A percentile compares a stretch with the other conserved stretches of the same genome.
phyloP scores from a whole-genome alignment of 495 filamentous ascomycete species.

The Lichenothelia convexa region DNA sequence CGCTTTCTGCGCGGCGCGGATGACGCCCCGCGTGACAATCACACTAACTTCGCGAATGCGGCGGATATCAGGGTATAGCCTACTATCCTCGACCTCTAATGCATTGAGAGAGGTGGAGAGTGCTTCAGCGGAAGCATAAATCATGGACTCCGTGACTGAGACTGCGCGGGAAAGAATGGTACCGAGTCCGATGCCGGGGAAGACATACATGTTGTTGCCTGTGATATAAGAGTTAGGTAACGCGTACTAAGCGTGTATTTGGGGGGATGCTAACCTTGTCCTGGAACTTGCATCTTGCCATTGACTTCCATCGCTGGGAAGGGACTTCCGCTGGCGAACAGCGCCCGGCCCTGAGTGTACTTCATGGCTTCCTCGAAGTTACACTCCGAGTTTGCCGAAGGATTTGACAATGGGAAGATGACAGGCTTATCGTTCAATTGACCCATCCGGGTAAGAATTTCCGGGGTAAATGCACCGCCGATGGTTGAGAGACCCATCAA shows the following conservation, averaged over 20 bases:
- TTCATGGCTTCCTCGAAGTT: constrained; percentile 81
- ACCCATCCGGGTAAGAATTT: constrained; percentile 69
- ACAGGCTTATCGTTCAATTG: constrained; percentile 66
- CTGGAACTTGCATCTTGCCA: constrained; percentile 59
- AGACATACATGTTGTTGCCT: constrained; percentile 85
- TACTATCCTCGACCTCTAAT: constrained; percentile 60
- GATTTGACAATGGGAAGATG: constrained; percentile 89
- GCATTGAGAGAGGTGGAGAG: constrained; percentile 61
- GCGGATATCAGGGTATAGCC: constrained; percentile 85
- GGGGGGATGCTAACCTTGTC: constrained; percentile 58
- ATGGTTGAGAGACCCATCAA: constrained; percentile 90
- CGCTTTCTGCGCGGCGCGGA: constrained; percentile 69
- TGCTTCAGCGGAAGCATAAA: constrained; percentile 74
- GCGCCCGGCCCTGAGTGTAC: constrained; percentile 71
- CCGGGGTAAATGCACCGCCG: constrained; percentile 81
- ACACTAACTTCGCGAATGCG: constrained; percentile 83
- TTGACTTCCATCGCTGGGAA: constrained; percentile 57
- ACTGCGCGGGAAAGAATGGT: constrained; percentile 83
- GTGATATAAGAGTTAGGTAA: constrained; percentile 14
- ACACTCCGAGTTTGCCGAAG: constrained; percentile 88
- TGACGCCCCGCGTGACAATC: constrained; percentile 75
- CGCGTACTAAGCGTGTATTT: not conserved
- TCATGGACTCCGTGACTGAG: constrained; percentile 85
- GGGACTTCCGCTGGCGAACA: constrained; percentile 91
- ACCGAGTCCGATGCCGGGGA: constrained; percentile 90